phyloP scores from a whole-genome alignment of 192 early-diverging fungal genomes.

The Dissophora ornata region DNA sequence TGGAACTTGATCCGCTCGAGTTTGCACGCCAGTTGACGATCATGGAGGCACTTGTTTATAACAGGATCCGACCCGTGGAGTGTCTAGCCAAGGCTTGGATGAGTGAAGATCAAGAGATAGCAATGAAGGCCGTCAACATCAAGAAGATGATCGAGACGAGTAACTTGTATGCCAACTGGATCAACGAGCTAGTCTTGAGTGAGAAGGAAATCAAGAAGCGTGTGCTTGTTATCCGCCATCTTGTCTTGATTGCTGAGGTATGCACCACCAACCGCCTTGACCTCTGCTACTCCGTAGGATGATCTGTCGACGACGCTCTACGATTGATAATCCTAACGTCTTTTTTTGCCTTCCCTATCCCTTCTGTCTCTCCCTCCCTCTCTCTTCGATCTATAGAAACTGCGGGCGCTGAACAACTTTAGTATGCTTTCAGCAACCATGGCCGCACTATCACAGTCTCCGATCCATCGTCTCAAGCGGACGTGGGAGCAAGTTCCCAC shows the following conservation, averaged over 20 bases:
- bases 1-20: slow-evolving; percentile 94
- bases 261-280: too few relatives aligned
- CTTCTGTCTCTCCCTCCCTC: too few relatives aligned
- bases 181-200: slow-evolving; percentile 83
- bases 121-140: slow-evolving; percentile 83
- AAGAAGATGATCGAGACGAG: slow-evolving; percentile 89
- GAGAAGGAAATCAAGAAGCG: slow-evolving; percentile 89
- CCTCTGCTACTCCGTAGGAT: too few relatives aligned
- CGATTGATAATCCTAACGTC: too few relatives aligned
- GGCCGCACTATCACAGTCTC: slow-evolving; percentile 89
- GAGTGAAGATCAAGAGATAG: slow-evolving; percentile 62
- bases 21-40: slow-evolving; percentile 96
- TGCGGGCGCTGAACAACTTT: slow-evolving; percentile 89
- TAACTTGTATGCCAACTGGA: slow-evolving; percentile 78
- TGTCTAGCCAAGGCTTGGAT: slow-evolving; percentile 91
- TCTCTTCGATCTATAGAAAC: too few relatives aligned
- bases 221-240: slow-evolving; percentile 82
- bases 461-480: slow-evolving; percentile 88
- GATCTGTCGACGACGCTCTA: too few relatives aligned
- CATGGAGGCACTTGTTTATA: slow-evolving; percentile 86
- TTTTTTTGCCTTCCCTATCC: too few relatives aligned
- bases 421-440: slow-evolving; percentile 94
- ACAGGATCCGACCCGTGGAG: slow-evolving; percentile 81
- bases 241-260: slow-evolving; percentile 84
- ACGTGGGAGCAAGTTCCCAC: slow-evolving; percentile 87